These are phyloP conservation scores for Sparassis latifolia DNA, from an alignment of 1,284 basidiomycete genomes.

Conservation along the genomic window DNA sequence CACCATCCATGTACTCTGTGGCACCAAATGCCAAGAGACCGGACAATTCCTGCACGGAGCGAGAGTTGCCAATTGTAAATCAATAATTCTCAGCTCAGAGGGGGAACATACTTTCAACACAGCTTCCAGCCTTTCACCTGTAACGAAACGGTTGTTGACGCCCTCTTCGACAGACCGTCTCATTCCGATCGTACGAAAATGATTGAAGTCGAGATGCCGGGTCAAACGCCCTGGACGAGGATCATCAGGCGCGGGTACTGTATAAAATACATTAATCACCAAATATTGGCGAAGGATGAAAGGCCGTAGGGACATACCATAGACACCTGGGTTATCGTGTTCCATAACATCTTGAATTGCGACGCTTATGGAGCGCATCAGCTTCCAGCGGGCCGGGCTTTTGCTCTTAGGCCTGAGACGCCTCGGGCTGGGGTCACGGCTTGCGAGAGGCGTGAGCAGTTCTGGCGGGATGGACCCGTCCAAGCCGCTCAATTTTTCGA, in stretches of 20 bases:
- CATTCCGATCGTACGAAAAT: constrained; percentile 94
- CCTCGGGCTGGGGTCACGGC: constrained; percentile 73
- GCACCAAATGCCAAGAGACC: constrained; percentile 80
- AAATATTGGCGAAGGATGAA: constrained; percentile 1
- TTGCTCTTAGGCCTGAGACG: constrained; percentile 68
- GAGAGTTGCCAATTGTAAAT: neutral
- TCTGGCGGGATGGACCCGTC: constrained; percentile 67
- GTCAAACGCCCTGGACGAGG: constrained; percentile 72
- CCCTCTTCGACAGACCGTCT: constrained; percentile 88
- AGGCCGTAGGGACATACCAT: constrained; percentile 39
- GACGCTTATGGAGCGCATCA: constrained; percentile 68
- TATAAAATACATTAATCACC: constrained; percentile 6
- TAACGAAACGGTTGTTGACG: constrained; percentile 87
- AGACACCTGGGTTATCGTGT: constrained; percentile 55
- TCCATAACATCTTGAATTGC: constrained; percentile 66
- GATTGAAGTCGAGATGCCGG: constrained; percentile 82
- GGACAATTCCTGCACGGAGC: constrained; percentile 63
- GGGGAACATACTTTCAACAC: constrained; percentile 63
- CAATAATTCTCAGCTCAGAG: neutral
- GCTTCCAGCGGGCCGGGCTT: constrained; percentile 75
- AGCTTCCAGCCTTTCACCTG: constrained; percentile 77
- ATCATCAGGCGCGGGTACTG: constrained; percentile 70
- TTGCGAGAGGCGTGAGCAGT: constrained; percentile 66
- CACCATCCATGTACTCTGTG: constrained; percentile 96
- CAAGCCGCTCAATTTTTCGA: constrained; percentile 51